Base-by-base conservation (phyloP, 805 yeast genomes). In the Barnettozyma siamensis region DNA sequence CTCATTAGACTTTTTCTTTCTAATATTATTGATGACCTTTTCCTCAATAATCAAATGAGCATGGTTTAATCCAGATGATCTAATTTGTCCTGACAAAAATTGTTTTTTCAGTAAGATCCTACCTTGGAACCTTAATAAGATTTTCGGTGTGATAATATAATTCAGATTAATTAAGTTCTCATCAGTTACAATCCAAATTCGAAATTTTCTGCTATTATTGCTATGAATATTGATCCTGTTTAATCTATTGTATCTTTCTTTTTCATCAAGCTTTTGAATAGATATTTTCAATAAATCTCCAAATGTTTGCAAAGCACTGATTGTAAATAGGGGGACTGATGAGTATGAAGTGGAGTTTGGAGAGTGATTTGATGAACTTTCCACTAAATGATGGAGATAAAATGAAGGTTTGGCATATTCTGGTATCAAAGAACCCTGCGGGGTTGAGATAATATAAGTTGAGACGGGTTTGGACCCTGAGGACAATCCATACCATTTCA, bases 401-500 rank as follows among this genome's bases (percentile, higher is more conserved):
- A 70, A 57, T 38, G 63, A 57, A 5, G 69, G 67, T 40, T 54
- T 64, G 12, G 63, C 58, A 37, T 52, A 61, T 21, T 63, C 69
- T 19, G 67, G 62, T 28, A 60, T 43, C 45, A 64, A 42, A 3
- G 33, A 9, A 35, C 63, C 43, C 28, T 53, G 41, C 30, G 54
- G 57, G 30, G 61, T 63, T 11, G 44, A 36, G 18, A 70, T 50
- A 9, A 67, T 47, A 15, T 47, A 52, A 3, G 79, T 66, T n/a
- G 49, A 45, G 1, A 72, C 57, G 1, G 72, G 66, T 7, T 46
- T 45, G 6, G 71, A 63, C 5, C 53, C 55, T 1, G 70, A 68
- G 2, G 59, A 53, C 18, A 74, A 38, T 0, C 83, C 84, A 56
- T 78, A 80, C 80, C 83, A 75, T 26, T 66, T 63, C 1, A 55